A percentile compares a stretch with the other conserved stretches of the same genome.
Conservation (phyloP, 495 filamentous ascomycete genomes). For the Penicillium fimorum region DNA sequence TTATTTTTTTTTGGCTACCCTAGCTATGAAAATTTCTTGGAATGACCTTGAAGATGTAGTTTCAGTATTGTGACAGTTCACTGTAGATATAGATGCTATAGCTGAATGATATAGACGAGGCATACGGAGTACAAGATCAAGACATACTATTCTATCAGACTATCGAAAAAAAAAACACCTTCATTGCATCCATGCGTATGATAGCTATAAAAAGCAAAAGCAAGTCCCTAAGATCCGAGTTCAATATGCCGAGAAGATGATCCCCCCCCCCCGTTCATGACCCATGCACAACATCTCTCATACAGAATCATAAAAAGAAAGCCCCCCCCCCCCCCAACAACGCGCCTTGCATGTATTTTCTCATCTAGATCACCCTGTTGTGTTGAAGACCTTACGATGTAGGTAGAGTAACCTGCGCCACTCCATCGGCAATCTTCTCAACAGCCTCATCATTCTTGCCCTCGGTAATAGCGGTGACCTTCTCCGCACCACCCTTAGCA, state of each 20-base stretch:
- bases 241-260: constrained; percentile 5
- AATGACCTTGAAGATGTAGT: not conserved
- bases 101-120: not conserved
- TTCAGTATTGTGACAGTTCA: not conserved
- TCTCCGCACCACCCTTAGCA: constrained; percentile 38
- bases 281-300: constrained; percentile 9
- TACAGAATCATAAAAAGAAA: constrained; percentile 3
- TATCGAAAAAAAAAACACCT: constrained; percentile 6
- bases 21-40: not conserved
- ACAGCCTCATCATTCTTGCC: constrained; percentile 33
- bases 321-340: too few species aligned
- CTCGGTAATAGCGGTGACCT: constrained; percentile 22
- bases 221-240: not conserved
- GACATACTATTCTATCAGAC: not conserved
- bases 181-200: constrained; percentile 9
- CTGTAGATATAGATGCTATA: too few species aligned
- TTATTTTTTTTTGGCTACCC: constrained; percentile 11
- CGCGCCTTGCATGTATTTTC: constrained; percentile 6
- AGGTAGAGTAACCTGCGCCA: constrained; percentile 42
- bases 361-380: not conserved
- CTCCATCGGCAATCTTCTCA: constrained; percentile 41
- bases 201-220: not conserved
- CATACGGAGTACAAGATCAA: not conserved
- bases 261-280: constrained; percentile 4
- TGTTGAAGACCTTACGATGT: constrained; percentile 23